Evolutionary conservation across 2,329 filamentous ascomycete genomes (phyloP).

Genomic region (Colletotrichum australisinense): DNA sequence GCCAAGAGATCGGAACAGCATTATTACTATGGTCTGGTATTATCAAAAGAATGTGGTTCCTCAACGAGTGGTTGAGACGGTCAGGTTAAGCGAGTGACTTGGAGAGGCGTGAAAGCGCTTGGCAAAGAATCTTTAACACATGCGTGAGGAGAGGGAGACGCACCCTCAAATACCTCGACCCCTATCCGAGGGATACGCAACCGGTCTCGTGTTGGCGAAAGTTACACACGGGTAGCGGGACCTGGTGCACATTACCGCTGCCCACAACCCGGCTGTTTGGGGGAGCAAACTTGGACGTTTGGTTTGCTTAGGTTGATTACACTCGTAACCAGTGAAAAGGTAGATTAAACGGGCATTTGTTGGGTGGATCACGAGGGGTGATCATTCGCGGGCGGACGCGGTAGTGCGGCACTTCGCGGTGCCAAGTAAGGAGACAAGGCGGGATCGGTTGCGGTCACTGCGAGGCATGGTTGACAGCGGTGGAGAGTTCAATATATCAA

Average conservation of each 20-base stretch:
- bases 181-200: neutral
- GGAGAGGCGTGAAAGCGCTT: neutral
- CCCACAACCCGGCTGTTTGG: constrained; percentile 1
- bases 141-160: neutral
- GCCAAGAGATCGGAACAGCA: constrained; percentile 21
- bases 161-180: neutral
- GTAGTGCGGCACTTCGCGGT: constrained; percentile 14
- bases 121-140: neutral
- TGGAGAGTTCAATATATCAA: constrained; percentile 8
- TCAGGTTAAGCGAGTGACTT: constrained; percentile 14
- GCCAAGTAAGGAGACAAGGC: neutral
- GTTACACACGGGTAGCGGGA: neutral
- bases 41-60: constrained; percentile 12
- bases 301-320: neutral
- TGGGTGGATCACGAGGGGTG: constrained; percentile 6
- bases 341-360: constrained; percentile 13
- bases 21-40: neutral
- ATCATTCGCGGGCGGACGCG: neutral
- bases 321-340: neutral
- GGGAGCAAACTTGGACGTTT: neutral
- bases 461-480: neutral
- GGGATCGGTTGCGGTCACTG: neutral
- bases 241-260: neutral
- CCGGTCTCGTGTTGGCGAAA: neutral
- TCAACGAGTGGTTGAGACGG: constrained; percentile 5